These are phyloP conservation scores for Botryotinia convoluta DNA, from an alignment of 2,329 filamentous ascomycete species.

Conservation along the genomic window DNA sequence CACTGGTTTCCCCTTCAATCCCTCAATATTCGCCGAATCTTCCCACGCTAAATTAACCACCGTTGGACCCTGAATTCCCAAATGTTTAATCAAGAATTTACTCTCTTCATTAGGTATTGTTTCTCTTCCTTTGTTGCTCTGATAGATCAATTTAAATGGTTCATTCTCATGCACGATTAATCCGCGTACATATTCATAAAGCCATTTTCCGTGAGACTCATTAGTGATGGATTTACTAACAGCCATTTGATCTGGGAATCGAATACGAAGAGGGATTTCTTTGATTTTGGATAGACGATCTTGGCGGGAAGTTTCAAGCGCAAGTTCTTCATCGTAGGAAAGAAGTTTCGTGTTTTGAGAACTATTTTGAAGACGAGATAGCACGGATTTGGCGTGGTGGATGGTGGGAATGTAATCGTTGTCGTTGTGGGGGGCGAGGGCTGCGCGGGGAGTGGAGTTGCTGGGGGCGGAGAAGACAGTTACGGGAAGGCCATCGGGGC, in stretches of 20 bases:
- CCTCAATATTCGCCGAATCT: slow-evolving; percentile 52
- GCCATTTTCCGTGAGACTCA: slow-evolving; percentile 57
- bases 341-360: slow-evolving; percentile 73
- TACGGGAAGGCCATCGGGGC: slow-evolving; percentile 49
- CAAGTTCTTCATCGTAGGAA: slow-evolving; percentile 78
- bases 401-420: slow-evolving; percentile 74
- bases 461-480: slow-evolving; percentile 76
- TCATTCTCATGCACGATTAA: slow-evolving; percentile 65
- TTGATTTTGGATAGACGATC: slow-evolving; percentile 64
- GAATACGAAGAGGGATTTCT: slow-evolving; percentile 72
- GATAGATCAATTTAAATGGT: slow-evolving; percentile 65
- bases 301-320: slow-evolving; percentile 62
- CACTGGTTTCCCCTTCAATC: slow-evolving; percentile 48
- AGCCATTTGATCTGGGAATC: slow-evolving; percentile 80
- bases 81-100: slow-evolving; percentile 65
- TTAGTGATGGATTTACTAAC: slow-evolving; percentile 69
- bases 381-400: slow-evolving; percentile 72
- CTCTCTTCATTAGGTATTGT: slow-evolving; percentile 44
- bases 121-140: slow-evolving; percentile 35
- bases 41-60: slow-evolving; percentile 77
- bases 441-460: slow-evolving; percentile 71
- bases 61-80: slow-evolving; percentile 68
- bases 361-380: slow-evolving; percentile 60
- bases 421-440: slow-evolving; percentile 64
- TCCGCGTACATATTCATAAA: slow-evolving; percentile 72